phyloP scores from a whole-genome alignment of 2,329 filamentous ascomycete species.

The Plenodomus biglobosus region DNA sequence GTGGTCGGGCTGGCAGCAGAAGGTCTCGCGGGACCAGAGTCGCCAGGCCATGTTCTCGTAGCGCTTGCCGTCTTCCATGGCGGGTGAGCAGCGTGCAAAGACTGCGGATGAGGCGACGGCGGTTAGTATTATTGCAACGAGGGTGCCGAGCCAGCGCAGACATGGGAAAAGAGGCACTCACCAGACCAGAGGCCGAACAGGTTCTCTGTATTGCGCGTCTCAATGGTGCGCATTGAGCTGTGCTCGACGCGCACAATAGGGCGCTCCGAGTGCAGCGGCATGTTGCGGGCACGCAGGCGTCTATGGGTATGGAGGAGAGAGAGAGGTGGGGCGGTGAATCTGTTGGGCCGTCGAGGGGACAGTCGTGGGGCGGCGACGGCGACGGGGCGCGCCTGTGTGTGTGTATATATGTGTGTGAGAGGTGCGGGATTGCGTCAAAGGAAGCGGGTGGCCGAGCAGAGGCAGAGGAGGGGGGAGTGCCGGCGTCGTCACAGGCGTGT shows the following conservation, averaged over 20 bases:
- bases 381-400: too few relatives aligned
- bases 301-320: constrained; percentile 9
- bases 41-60: constrained; percentile 94
- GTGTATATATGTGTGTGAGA: too few relatives aligned
- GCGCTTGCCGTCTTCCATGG: constrained; percentile 87
- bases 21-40: constrained; percentile 90
- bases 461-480: constrained; percentile 21
- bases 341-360: constrained; percentile 1
- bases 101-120: constrained; percentile 60
- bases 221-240: constrained; percentile 89
- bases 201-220: constrained; percentile 88
- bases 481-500: constrained; percentile 23
- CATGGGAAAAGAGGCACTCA: constrained; percentile 56
- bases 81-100: constrained; percentile 91
- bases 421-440: constrained; percentile 32
- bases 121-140: constrained; percentile 26
- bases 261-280: constrained; percentile 82
- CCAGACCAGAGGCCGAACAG: constrained; percentile 97
- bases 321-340: constrained; percentile 1
- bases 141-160: constrained; percentile 1
- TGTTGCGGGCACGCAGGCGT: constrained; percentile 44
- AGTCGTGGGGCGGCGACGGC: constrained; percentile 19
- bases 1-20: constrained; percentile 73
- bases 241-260: constrained; percentile 91
- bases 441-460: constrained; percentile 20